Evolutionary conservation across 257 asterid genomes (phyloP).

Genomic region (Capsicum chinense): DNA sequence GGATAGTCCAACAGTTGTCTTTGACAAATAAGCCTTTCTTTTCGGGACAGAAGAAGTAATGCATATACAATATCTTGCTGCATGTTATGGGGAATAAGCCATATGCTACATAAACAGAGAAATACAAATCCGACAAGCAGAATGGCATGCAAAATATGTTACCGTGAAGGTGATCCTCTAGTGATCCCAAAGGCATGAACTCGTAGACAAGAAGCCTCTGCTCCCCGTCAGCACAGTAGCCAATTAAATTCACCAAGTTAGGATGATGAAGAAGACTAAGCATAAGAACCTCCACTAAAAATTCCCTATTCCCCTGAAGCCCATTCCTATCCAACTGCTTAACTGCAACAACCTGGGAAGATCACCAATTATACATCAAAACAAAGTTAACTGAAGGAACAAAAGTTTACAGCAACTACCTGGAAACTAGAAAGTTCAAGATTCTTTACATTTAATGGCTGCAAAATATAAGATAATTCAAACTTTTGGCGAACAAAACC

Average conservation of each 20-base stretch:
- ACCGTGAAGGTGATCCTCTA: constrained; percentile 98
- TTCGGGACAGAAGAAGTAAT: neutral
- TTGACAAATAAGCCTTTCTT: neutral
- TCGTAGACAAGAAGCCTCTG: constrained; percentile 98
- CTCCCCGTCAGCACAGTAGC: constrained; percentile 99
- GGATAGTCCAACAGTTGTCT: neutral
- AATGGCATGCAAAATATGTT: constrained; percentile 36
- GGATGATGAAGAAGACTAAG: constrained; percentile 98
- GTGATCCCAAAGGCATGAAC: constrained; percentile 95
- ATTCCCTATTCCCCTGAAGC: constrained; percentile 97
- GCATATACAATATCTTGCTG: neutral
- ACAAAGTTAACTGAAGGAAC: constrained; percentile 22
- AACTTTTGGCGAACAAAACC: neutral
- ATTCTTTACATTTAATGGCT: neutral
- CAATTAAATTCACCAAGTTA: constrained; percentile 85
- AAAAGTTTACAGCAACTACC: neutral
- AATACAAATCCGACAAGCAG: constrained; percentile 11
- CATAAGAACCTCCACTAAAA: constrained; percentile 97
- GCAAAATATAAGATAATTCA: constrained; percentile 17
- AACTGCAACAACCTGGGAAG: constrained; percentile 83
- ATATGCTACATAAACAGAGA: constrained; percentile 4
- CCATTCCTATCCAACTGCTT: constrained; percentile 98
- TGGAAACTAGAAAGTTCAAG: constrained; percentile 15
- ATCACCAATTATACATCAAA: constrained; percentile 5
- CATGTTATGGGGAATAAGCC: constrained; percentile 14